Base-by-base conservation (phyloP, 2,329 filamentous ascomycete genomes). In the Thielaviopsis euricoi region DNA sequence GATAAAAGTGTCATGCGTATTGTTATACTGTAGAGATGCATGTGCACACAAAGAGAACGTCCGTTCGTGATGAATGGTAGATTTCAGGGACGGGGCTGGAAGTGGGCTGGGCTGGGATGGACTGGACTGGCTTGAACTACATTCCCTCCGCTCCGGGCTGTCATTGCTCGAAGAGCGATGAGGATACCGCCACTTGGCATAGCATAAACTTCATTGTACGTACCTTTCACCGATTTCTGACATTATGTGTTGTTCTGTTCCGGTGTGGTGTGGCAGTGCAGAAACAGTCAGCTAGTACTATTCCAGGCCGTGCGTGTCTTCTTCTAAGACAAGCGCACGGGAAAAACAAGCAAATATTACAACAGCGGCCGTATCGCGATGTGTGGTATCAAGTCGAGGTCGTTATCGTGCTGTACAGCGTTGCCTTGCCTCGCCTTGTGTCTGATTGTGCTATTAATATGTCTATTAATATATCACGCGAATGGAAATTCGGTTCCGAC, bases 161-260 rank as follows among this genome's bases (percentile, higher is more conserved):
- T 9, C 23, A 29, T 22, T 17, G 21, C 29, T 48, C 7, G n/a
- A 22, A 43, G 52, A 51, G n/a, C 37, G 50, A 53, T 57, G 10
- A 40, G 37, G 12, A 48, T 21, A 46, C 29, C n/a, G 17, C 19
- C 37, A 52, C 13, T n/a, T 43, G 29, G 52, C 33, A 53, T 46
- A 53, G 40, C 23, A 48, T 52, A 22, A 54, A 25, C 37, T 43
- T n/a, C 53, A 37, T 26, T 19, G 29, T 56, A 64, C 67, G 63
- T 66, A 71, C 69, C 66, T 68, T 40, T 70, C 68, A 59, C 67
- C 67, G 55, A 65, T 61, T 33, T 71, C 69, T 55, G 69, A 70
- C 69, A 71, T 71, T 61, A 17, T 46, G n/a, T 17, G 40, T 46
- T 48, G 37, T 43, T n/a, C 10, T 15, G n/a, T n/a, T n/a, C n/a